Evolutionary conservation across 23 red algal genomes (phyloP).

Genomic region (Chondrus crispus): DNA sequence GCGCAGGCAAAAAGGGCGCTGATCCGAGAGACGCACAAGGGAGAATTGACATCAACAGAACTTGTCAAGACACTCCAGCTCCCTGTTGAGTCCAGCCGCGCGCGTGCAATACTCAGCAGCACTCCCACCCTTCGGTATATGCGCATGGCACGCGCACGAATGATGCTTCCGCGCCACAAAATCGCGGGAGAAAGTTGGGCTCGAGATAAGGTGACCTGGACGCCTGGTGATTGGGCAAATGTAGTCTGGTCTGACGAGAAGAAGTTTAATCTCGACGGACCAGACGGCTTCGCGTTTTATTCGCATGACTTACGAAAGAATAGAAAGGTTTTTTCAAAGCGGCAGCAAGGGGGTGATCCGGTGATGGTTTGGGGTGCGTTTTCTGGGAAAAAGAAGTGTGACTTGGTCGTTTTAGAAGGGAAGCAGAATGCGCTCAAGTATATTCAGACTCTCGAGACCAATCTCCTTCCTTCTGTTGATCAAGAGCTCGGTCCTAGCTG

Average conservation of each 20-base stretch:
- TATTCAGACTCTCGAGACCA: background rate
- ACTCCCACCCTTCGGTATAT: too few species aligned
- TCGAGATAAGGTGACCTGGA: background rate
- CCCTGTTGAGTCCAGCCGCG: background rate
- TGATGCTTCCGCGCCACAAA: too few species aligned
- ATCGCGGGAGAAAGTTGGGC: too few species aligned
- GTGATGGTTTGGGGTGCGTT: background rate
- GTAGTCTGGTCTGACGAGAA: slow-evolving; percentile 9
- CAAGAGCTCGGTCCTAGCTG: too few species aligned
- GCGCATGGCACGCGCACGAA: too few species aligned
- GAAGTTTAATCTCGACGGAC: slow-evolving; percentile 23
- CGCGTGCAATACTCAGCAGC: background rate
- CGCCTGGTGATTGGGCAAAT: background rate
- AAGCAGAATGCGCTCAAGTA: background rate
- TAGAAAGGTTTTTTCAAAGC: background rate
- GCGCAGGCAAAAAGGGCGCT: background rate
- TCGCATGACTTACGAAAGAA: background rate
- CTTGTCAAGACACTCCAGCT: background rate
- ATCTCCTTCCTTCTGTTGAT: background rate
- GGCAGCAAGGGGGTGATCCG: background rate
- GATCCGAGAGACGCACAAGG: background rate
- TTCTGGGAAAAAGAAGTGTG: background rate
- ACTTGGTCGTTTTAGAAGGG: background rate
- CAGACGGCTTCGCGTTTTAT: background rate
- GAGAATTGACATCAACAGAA: background rate